Percentiles rank a stretch among this genome's conserved stretches.
These are phyloP conservation scores for Tagetes erecta DNA, from an alignment of 129 eudicot species.

Conservation along the genomic window DNA sequence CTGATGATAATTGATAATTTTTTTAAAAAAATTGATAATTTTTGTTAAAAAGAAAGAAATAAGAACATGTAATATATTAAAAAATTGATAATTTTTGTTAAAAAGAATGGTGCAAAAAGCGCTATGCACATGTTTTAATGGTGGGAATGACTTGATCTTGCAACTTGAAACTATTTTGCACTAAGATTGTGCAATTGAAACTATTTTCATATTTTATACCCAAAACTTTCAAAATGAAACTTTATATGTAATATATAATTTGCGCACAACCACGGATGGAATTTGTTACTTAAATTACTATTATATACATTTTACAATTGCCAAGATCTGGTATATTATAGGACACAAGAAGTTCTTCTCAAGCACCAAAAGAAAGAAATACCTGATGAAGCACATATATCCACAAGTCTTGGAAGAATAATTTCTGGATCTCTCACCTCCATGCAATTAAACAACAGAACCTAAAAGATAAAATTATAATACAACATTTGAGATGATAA, in stretches of 20 bases:
- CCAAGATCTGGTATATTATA: background rate
- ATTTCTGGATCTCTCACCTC: slow-evolving; percentile 75
- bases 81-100: too few species aligned
- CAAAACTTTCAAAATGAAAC: background rate
- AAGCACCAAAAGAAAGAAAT: slow-evolving; percentile 22
- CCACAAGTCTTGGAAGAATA: slow-evolving; percentile 70
- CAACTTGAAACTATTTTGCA: background rate
- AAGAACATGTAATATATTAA: too few species aligned
- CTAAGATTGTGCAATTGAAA: background rate
- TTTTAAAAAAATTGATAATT: too few species aligned
- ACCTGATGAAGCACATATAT: slow-evolving; percentile 83
- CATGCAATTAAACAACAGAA: slow-evolving; percentile 90
- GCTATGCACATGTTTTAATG: background rate
- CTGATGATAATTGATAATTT: background rate
- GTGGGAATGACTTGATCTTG: background rate
- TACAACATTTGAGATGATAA: slow-evolving; percentile 10
- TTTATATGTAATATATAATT: background rate
- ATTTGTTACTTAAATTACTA: background rate
- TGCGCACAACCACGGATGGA: background rate
- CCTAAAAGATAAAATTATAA: slow-evolving; percentile 40
- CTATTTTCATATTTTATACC: background rate
- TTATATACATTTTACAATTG: background rate
- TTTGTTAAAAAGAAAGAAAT: too few species aligned
- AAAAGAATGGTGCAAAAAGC: too few species aligned
- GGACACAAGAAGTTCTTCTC: background rate